These are phyloP conservation scores for Dendrothele bispora DNA, from an alignment of 768 basidiomycete species.

Conservation along the genomic window DNA sequence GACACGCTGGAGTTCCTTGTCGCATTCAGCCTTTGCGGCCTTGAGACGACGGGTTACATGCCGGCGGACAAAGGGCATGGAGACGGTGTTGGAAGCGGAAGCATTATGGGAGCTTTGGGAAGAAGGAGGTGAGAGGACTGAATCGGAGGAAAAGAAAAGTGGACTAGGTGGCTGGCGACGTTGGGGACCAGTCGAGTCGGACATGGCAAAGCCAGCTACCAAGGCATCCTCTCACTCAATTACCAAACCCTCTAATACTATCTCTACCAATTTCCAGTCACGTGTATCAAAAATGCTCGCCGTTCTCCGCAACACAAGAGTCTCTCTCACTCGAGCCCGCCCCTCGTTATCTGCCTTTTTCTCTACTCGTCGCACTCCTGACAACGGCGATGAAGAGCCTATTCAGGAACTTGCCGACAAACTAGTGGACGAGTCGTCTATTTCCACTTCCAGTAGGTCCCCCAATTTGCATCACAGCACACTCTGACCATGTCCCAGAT, in stretches of 20 bases:
- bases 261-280: background rate
- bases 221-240: background rate
- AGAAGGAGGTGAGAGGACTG: constrained; percentile 53
- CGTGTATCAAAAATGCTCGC: constrained; percentile 14
- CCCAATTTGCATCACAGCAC: constrained; percentile 6
- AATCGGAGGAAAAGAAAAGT: constrained; percentile 74
- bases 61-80: constrained; percentile 89
- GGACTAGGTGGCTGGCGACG: constrained; percentile 75
- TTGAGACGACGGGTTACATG: constrained; percentile 93
- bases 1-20: constrained; percentile 93
- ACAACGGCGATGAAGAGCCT: background rate
- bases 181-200: constrained; percentile 42
- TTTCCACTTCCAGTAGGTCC: background rate
- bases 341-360: background rate
- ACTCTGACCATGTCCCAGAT: constrained; percentile 9
- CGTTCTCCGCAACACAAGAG: constrained; percentile 15
- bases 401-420: background rate
- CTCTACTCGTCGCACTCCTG: background rate
- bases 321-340: background rate
- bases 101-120: constrained; percentile 41
- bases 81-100: constrained; percentile 65
- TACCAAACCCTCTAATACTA: background rate
- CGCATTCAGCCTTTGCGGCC: constrained; percentile 94
- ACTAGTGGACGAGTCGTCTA: background rate
- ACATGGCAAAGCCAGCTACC: constrained; percentile 34